Base-by-base conservation (phyloP, 495 filamentous ascomycete species). In the Penicillium canariense region DNA sequence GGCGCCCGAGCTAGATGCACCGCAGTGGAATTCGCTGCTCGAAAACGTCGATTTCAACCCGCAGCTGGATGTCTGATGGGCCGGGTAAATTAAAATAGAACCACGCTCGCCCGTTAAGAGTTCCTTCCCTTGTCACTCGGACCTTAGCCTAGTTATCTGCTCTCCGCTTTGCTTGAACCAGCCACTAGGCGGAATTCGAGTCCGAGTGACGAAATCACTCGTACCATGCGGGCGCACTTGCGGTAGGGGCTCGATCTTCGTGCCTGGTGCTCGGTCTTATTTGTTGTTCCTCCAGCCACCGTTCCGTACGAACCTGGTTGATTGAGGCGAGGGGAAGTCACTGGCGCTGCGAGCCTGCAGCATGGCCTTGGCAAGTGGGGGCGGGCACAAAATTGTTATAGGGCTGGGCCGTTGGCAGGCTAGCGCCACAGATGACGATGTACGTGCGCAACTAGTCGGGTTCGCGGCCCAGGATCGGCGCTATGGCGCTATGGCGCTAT, bases 11-110 rank as follows among this genome's bases (percentile, higher is more conserved):
- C 36, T 68, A 20, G 59, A 68, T 32, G 57, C 47, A 7, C 62
- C 57, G 26, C 62, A 68, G 55, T 66, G 65, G 65, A 68, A 60
- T 45, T 53, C 58, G 18, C 46, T 66, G 39, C 38, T 63, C 25
- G 57, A 63, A 10, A 60, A 63, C 50, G 61, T 57, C 7, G 55
- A 63, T 53, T 62, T 54, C 25, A 58, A 45, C 30, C 25, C 55
- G 6, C 46, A 42, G 39, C 47, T 61, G 36, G 39, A 54, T 38
- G 8, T 50, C 9, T 58, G 40, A 8, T 54, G 48, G 38, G 7
- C 11, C 20, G 20, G 20, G 20, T 42, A 12, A n/a, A 25, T 42
- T 42, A 25, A 25, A 42, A 42, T 42, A 42, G 38, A 42, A 42
- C 5, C 38, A 11, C 38, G 20, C 22, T 14, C 38, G 20, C 14